Evolutionary conservation across 2,329 filamentous ascomycete genomes (phyloP).

Genomic region (Diaporthe aspalathi): DNA sequence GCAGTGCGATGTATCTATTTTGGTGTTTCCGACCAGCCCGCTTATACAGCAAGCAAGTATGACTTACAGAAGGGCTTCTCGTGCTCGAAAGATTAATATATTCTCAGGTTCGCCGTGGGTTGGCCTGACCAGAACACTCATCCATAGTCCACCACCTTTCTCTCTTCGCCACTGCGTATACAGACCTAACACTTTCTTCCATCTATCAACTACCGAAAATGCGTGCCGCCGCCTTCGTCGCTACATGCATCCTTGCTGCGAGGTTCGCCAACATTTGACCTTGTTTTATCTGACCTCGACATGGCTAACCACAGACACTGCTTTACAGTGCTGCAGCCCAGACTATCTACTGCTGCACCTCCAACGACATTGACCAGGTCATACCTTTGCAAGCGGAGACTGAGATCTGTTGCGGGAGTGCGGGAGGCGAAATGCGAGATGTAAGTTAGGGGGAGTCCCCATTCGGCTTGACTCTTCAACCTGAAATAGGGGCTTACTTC

Average conservation of each 20-base stretch:
- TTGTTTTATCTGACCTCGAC: too few relatives aligned
- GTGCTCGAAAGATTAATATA: too few relatives aligned
- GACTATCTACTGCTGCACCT: slow-evolving; percentile 10
- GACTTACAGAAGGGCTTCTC: too few relatives aligned
- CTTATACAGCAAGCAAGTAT: background rate
- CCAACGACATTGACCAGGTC: slow-evolving; percentile 9
- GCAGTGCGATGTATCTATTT: background rate
- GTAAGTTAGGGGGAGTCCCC: background rate
- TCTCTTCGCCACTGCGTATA: background rate
- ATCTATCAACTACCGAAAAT: slow-evolving; percentile 1
- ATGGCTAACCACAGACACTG: background rate
- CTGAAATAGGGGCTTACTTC: background rate
- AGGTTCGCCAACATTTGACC: background rate
- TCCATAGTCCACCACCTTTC: background rate
- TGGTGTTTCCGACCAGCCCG: background rate
- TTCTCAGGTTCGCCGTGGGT: background rate
- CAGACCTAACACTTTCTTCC: too few relatives aligned
- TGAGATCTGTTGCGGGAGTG: slow-evolving; percentile 10
- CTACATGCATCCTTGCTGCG: slow-evolving; percentile 5
- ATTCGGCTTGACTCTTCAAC: background rate
- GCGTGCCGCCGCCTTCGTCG: background rate
- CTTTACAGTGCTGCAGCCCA: slow-evolving; percentile 9
- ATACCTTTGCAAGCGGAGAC: background rate
- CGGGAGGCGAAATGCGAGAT: background rate
- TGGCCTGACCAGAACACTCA: background rate